These are phyloP conservation scores for Pholiota molesta DNA, from an alignment of 768 basidiomycete species.

Conservation along the genomic window DNA sequence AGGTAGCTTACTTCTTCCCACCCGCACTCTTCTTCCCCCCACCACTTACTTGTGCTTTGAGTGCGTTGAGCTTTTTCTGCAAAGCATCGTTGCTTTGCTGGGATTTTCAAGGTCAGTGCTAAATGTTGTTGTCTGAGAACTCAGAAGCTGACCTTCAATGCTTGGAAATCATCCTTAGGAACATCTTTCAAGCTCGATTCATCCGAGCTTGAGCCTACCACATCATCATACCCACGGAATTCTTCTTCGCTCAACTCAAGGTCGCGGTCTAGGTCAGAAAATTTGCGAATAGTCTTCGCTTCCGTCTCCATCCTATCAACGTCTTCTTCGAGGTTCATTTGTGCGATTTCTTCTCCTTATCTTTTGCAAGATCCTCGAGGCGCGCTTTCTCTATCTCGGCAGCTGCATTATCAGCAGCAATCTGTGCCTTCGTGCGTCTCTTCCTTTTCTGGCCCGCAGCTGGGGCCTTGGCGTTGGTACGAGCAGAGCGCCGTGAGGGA, in stretches of 20 bases:
- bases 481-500: no score
- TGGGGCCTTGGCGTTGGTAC: background rate
- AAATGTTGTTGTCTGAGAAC: background rate
- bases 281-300: background rate
- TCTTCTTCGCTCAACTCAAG: background rate
- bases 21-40: conserved; percentile 13
- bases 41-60: conserved; percentile 3
- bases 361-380: background rate
- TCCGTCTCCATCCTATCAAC: background rate
- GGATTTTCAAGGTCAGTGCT: background rate
- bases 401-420: conserved; percentile 8
- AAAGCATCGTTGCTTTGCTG: background rate
- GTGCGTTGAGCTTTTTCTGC: conserved; percentile 4
- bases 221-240: background rate
- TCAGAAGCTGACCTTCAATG: no score
- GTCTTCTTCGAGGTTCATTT: background rate
- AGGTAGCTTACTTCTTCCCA: conserved; percentile 17
- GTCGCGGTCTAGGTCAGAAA: background rate
- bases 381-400: conserved; percentile 2
- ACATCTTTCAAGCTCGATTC: no score
- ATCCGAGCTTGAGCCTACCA: no score
- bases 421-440: conserved; percentile 13
- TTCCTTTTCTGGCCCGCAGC: conserved; percentile 2
- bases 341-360: background rate
- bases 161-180: no score